Conservation (phyloP, 1,284 basidiomycete species). For the Ustilago trichophora region DNA sequence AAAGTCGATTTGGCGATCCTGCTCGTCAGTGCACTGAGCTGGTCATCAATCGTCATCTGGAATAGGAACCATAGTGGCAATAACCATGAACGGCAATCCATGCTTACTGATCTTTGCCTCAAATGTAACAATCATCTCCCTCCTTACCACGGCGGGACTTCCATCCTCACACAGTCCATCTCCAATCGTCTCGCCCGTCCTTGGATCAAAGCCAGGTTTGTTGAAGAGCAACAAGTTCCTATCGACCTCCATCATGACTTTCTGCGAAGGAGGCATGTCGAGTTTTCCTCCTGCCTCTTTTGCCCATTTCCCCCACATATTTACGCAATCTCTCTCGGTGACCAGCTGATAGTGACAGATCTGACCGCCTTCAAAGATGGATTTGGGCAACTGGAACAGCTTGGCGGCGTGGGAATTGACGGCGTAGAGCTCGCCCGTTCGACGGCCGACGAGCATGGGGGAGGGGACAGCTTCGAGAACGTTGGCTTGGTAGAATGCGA, state of each 20-base stretch:
- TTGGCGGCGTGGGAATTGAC: constrained; percentile 34
- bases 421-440: constrained; percentile 47
- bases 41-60: constrained; percentile 15
- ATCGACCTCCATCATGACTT: constrained; percentile 31
- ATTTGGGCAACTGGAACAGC: constrained; percentile 28
- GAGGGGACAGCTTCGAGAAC: constrained; percentile 36
- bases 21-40: no score
- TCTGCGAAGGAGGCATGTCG: constrained; percentile 8
- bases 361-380: constrained; percentile 38
- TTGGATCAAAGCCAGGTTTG: constrained; percentile 32
- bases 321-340: constrained; percentile 28
- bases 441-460: constrained; percentile 28
- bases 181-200: constrained; percentile 28
- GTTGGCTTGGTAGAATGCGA: constrained; percentile 38
- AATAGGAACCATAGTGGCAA: constrained; percentile 14
- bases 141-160: constrained; percentile 5
- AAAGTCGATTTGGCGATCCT: no score
- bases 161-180: constrained; percentile 31
- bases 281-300: constrained; percentile 12
- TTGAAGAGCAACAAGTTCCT: constrained; percentile 33
- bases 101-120: constrained; percentile 45
- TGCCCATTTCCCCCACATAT: constrained; percentile 36
- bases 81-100: constrained; percentile 37
- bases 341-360: constrained; percentile 45
- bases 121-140: constrained; percentile 23